phyloP scores from a whole-genome alignment of 2,329 filamentous ascomycete genomes.

The Ophiocordyceps camponoti-floridani region DNA sequence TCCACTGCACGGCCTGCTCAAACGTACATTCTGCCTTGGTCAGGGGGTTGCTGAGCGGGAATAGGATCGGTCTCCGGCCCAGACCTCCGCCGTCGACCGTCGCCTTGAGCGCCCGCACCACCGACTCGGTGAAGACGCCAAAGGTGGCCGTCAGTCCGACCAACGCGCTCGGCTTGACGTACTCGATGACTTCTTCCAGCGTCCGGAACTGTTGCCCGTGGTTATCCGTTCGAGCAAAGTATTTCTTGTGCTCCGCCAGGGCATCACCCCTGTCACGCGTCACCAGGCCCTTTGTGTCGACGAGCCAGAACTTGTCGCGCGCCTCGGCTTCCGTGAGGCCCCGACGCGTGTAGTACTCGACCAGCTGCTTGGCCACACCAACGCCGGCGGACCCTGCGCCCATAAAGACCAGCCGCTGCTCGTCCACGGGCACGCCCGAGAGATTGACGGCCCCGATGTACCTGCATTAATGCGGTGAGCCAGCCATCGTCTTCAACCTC shows the following conservation, averaged over 20 bases:
- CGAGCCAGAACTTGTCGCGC: conserved; percentile 85
- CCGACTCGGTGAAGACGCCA: conserved; percentile 79
- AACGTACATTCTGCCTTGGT: conserved; percentile 97
- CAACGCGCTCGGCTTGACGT: conserved; percentile 85
- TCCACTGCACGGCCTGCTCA: conserved; percentile 81
- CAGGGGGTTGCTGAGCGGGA: conserved; percentile 90
- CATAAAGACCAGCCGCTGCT: conserved; percentile 91
- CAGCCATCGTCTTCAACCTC: conserved; percentile 27
- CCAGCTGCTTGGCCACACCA: conserved; percentile 93
- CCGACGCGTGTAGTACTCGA: conserved; percentile 88
- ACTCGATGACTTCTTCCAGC: conserved; percentile 80
- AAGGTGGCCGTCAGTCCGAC: conserved; percentile 90
- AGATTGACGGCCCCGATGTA: conserved; percentile 62
- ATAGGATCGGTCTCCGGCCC: conserved; percentile 74
- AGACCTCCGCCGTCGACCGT: conserved; percentile 44
- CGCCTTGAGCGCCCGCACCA: conserved; percentile 53
- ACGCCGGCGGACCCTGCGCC: conserved; percentile 91
- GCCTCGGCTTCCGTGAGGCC: conserved; percentile 80
- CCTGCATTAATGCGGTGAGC: conserved; percentile 12
- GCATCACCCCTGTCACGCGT: conserved; percentile 85
- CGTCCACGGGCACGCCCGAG: conserved; percentile 67
- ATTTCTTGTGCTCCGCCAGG: conserved; percentile 76
- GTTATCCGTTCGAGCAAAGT: conserved; percentile 49
- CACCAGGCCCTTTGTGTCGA: conserved; percentile 92
- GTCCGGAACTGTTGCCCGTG: conserved; percentile 54